Evolutionary conservation across 2,329 filamentous ascomycete genomes (phyloP), one percentile per base, ranked within the genome.

Genomic region (Aspergillus ibericus): DNA sequence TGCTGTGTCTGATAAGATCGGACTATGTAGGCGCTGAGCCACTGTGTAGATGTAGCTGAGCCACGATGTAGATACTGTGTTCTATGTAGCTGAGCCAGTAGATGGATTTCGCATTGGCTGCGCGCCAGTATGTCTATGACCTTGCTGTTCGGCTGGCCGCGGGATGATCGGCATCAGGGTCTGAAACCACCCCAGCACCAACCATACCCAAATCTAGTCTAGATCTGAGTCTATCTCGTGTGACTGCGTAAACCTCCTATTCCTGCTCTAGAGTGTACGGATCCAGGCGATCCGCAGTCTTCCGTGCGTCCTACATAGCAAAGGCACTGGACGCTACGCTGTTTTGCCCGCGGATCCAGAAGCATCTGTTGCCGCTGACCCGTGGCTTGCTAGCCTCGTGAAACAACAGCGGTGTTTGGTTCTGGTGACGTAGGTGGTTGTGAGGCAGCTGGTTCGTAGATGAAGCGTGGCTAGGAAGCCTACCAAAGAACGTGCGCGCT

Each of bases 351-450:
- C n/a, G 25, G 29, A 16, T 29, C 34, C 27, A 38, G 34, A 15
- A 10, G 16, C 15, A 16, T 55, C 7, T 35, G 12, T 38, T 46
- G 15, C 25, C 20, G 52, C 15, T 22, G 36, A 50, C 34, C 52
- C 34, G 44, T 40, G 38, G 38, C 27, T 20, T 47, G 29, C 44
- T 53, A 54, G 38, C 44, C 42, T 52, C 54, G 18, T 52, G 32
- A 59, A 57, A 56, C 54, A 42, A 8, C 10, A 29, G 25, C 32
- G 54, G 13, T 27, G 56, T 55, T 61, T 34, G 50, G 58, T 58
- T n/a, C 54, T 59, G 59, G 59, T 63, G 61, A 61, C 56, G 59
- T 61, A 55, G 51, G 51, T 63, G 47, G 47, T 55, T 55, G 47
- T 44, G 34, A 29, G 9, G 32, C 44, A 25, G 44, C 44, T 29